A percentile compares a stretch with the other conserved stretches of the same genome.
These are phyloP conservation scores for Neopestalotiopsis sp. DNA, from an alignment of 2,329 filamentous ascomycete species.

Conservation along the genomic window DNA sequence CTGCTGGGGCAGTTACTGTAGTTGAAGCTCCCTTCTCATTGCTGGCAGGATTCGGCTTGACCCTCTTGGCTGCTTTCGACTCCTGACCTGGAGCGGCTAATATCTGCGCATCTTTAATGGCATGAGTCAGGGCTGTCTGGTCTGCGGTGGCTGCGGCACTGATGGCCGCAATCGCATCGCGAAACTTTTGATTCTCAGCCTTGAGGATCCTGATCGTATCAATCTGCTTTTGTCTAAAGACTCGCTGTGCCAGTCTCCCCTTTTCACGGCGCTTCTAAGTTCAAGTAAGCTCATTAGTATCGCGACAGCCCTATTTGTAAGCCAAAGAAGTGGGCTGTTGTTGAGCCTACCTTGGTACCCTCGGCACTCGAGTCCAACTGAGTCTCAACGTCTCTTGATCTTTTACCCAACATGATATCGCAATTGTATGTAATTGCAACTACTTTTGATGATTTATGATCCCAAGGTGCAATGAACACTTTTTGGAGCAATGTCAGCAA, in stretches of 20 bases:
- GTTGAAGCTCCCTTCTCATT: background rate
- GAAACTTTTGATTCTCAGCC: slow-evolving; percentile 9
- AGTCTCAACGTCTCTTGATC: background rate
- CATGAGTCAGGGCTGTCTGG: background rate
- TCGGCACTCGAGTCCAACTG: background rate
- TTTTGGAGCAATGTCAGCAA: no score
- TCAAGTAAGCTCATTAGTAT: background rate
- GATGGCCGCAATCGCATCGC: slow-evolving; percentile 10
- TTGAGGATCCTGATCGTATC: slow-evolving; percentile 1
- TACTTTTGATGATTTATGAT: background rate
- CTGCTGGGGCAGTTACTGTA: fast-evolving
- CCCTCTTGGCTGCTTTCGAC: background rate
- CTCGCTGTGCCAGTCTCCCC: slow-evolving; percentile 10
- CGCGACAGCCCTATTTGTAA: background rate
- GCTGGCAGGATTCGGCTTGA: background rate
- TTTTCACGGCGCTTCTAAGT: slow-evolving; percentile 11
- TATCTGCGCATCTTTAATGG: background rate
- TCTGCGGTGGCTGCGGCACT: background rate
- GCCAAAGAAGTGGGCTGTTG: background rate
- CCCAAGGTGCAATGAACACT: no score
- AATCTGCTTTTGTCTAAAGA: slow-evolving; percentile 17
- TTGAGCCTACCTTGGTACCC: background rate
- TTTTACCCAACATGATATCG: background rate
- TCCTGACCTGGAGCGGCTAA: background rate
- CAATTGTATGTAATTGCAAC: background rate